Evolutionary conservation across 306 rosid species (phyloP).

Genomic region (Ceratonia siliqua): DNA sequence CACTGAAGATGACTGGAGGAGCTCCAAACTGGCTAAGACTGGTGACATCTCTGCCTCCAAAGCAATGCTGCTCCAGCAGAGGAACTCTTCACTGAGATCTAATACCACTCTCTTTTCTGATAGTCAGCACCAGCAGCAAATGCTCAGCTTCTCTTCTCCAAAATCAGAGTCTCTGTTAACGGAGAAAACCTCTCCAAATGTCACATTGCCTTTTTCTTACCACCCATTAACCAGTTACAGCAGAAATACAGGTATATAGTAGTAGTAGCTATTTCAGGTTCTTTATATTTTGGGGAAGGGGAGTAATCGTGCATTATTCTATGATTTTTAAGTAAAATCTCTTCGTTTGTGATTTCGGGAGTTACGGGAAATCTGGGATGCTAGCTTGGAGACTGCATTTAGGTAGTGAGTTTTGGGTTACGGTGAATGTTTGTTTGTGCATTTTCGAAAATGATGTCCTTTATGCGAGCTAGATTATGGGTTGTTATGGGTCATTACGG

Average conservation of each 20-base stretch:
- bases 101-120: slow-evolving; percentile 48
- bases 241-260: slow-evolving; percentile 46
- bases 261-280: background rate
- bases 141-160: slow-evolving; percentile 81
- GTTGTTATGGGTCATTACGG: slow-evolving; percentile 35
- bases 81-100: slow-evolving; percentile 55
- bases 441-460: slow-evolving; percentile 17
- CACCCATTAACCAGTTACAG: slow-evolving; percentile 32
- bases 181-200: slow-evolving; percentile 30
- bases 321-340: too few relatives aligned
- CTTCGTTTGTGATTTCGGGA: too few relatives aligned
- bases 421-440: background rate
- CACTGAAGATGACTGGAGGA: slow-evolving; percentile 56
- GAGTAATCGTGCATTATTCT: background rate
- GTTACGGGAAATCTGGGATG: background rate
- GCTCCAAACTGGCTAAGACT: slow-evolving; percentile 53
- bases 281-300: background rate
- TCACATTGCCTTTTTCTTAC: slow-evolving; percentile 14
- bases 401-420: background rate
- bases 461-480: slow-evolving; percentile 32
- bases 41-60: slow-evolving; percentile 51
- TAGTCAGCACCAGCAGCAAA: slow-evolving; percentile 54
- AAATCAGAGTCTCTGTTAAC: slow-evolving; percentile 53
- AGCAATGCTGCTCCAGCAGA: slow-evolving; percentile 49
- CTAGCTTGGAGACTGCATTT: background rate